Percentiles rank a stretch among this genome's conserved stretches.
phyloP scores from a whole-genome alignment of 1,139 yeast genomes.

The Pichia sp. region DNA sequence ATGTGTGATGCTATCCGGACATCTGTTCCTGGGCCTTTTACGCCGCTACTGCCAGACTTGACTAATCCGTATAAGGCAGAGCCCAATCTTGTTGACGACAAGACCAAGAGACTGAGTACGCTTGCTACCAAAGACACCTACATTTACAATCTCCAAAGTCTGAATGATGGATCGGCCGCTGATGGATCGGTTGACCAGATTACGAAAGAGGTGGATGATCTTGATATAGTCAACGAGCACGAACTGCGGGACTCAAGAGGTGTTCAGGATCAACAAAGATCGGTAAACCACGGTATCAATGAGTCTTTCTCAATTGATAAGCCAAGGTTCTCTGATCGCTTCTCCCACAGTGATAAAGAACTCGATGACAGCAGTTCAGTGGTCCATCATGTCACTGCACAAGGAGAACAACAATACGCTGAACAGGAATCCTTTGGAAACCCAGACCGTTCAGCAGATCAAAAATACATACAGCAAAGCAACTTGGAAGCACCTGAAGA shows the following conservation, averaged over 20 bases:
- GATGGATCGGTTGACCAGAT: neutral
- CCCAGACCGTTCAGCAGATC: too few relatives aligned
- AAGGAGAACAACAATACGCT: too few relatives aligned
- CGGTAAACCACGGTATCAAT: too few relatives aligned
- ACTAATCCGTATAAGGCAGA: slow-evolving; percentile 1
- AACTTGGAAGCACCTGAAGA: too few relatives aligned
- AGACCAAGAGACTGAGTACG: slow-evolving; percentile 20
- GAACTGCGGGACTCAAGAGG: slow-evolving; percentile 9
- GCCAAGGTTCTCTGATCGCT: too few relatives aligned
- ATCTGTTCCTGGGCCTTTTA: neutral
- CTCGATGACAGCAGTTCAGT: too few relatives aligned
- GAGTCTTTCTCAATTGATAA: too few relatives aligned
- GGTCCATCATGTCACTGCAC: too few relatives aligned
- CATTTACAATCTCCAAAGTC: slow-evolving; percentile 21
- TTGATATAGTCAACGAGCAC: slow-evolving; percentile 24
- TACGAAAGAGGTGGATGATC: slow-evolving; percentile 11
- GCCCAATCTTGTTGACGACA: neutral
- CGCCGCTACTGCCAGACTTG: slow-evolving; percentile 3
- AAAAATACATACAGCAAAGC: too few relatives aligned
- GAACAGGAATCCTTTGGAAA: too few relatives aligned
- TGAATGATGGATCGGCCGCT: slow-evolving; percentile 1
- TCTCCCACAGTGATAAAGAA: too few relatives aligned
- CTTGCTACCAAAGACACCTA: slow-evolving; percentile 23
- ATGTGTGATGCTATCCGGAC: slow-evolving; percentile 2
- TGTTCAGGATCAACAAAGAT: too few relatives aligned